Evolutionary conservation across 164 flowering plant species (phyloP), one percentile per base, ranked within the genome.

Genomic region (Berberis thunbergii): DNA sequence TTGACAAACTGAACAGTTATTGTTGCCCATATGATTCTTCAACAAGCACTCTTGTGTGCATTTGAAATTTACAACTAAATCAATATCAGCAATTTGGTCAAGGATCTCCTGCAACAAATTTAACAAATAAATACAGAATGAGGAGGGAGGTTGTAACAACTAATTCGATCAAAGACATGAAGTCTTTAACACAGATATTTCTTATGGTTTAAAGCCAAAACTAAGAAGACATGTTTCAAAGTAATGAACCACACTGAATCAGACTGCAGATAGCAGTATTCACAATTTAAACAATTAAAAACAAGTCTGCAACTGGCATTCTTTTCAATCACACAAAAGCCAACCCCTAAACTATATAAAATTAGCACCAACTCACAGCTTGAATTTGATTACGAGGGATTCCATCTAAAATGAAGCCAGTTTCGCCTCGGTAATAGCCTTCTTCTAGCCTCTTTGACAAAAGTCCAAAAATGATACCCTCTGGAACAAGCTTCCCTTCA

Each of bases 391-490:
- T 83, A 46, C 97, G 81, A 60, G 95, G 97, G 66, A 90, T 81
- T 7, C 99, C 99, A 75, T 91, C 97, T 59, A 95, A 75, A 68
- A 95, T 95, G 73, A 95, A 95, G 40, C 99, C 99, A 39, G 79
- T 78, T 77, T 95, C 96, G 39, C 99, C 97, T 70, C 75, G 82
- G 66, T 62, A 65, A 65, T 79, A 86, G 5, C 94, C 94, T 71
- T 91, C 96, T 70, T 89, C 96, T 64, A 95, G 80, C 71, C 97
- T 86, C 83, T 80, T 89, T 1, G 97, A 77, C 67, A 95, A 68
- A 62, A 95, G 76, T 11, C 85, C 86, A 73, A 89, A 89, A 6
- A 91, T 83, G 9, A 89, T 79, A 60, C 85, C 90, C 69, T 89
- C 96, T 1, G 90, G 91, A 7, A 95, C 96, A 61, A 89, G 86